These are phyloP conservation scores for Allomyces macrogynus DNA, from an alignment of 192 early-diverging fungal species.

Conservation along the genomic window DNA sequence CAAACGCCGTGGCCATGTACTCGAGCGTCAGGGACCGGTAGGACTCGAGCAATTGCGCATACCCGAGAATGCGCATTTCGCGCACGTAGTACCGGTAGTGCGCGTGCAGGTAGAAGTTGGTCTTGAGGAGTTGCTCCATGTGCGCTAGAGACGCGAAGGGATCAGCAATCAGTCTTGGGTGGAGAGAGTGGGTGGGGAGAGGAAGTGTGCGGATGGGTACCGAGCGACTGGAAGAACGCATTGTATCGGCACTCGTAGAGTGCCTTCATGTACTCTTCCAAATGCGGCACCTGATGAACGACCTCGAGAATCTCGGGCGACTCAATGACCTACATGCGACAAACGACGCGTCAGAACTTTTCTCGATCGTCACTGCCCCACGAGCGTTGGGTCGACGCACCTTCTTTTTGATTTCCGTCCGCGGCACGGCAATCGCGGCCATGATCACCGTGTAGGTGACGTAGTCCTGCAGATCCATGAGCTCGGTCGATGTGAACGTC, in stretches of 20 bases:
- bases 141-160: background rate
- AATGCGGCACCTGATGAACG: constrained; percentile 65
- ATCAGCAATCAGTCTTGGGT: background rate
- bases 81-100: constrained; percentile 88
- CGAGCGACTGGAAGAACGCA: constrained; percentile 75
- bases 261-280: constrained; percentile 63
- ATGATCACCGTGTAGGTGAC: constrained; percentile 81
- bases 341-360: background rate
- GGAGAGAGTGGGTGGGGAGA: no score
- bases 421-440: constrained; percentile 65
- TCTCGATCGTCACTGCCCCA: background rate
- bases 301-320: constrained; percentile 94
- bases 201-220: constrained; percentile 10
- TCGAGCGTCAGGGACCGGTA: constrained; percentile 85
- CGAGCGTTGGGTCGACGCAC: constrained; percentile 18
- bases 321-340: constrained; percentile 49
- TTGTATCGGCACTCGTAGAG: constrained; percentile 83
- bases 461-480: constrained; percentile 96
- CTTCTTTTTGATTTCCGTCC: constrained; percentile 88
- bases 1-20: constrained; percentile 92
- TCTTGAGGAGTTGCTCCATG: background rate
- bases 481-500: constrained; percentile 87
- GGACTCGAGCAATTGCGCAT: constrained; percentile 86
- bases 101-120: constrained; percentile 37
- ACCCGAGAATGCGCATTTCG: constrained; percentile 94